phyloP scores from a whole-genome alignment of 257 asterid genomes.

The Penstemon barbatus region DNA sequence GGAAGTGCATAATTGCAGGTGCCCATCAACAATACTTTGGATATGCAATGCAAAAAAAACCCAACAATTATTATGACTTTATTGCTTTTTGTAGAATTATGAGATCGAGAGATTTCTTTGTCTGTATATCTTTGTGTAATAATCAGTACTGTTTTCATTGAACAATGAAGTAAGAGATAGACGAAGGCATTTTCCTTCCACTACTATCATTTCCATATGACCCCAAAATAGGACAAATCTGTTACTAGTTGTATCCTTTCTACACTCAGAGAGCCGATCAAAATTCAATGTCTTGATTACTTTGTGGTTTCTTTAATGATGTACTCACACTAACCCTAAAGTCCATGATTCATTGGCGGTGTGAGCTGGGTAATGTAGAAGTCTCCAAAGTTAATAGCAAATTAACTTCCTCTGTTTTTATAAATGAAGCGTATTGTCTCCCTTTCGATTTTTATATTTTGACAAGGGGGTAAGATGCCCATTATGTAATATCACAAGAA shows the following conservation, averaged over 20 bases:
- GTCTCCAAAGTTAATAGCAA: not conserved
- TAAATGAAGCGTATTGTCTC: no score
- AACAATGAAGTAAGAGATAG: conserved; percentile 27
- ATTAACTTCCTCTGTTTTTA: no score
- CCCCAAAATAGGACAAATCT: conserved; percentile 15
- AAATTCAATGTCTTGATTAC: conserved; percentile 14
- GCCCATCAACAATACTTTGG: conserved; percentile 15
- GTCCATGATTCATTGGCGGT: conserved; percentile 2
- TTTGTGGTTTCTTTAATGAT: conserved; percentile 16
- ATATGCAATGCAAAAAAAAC: not conserved
- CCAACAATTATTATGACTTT: not conserved
- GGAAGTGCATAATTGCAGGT: conserved; percentile 4
- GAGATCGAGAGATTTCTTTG: conserved; percentile 29
- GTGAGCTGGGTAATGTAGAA: conserved; percentile 10
- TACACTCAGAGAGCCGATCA: conserved; percentile 21
- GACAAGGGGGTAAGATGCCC: no score
- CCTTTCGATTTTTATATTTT: no score
- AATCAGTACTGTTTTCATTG: conserved; percentile 2
- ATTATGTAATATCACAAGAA: no score
- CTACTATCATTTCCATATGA: conserved; percentile 6
- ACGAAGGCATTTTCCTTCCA: conserved; percentile 28
- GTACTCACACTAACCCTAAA: not conserved
- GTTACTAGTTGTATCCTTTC: not conserved
- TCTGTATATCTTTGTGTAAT: conserved; percentile 23
- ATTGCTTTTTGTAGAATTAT: conserved; percentile 5